Evolutionary conservation across 2,329 filamentous ascomycete genomes (phyloP).

Genomic region (Xylariaceae sp.): DNA sequence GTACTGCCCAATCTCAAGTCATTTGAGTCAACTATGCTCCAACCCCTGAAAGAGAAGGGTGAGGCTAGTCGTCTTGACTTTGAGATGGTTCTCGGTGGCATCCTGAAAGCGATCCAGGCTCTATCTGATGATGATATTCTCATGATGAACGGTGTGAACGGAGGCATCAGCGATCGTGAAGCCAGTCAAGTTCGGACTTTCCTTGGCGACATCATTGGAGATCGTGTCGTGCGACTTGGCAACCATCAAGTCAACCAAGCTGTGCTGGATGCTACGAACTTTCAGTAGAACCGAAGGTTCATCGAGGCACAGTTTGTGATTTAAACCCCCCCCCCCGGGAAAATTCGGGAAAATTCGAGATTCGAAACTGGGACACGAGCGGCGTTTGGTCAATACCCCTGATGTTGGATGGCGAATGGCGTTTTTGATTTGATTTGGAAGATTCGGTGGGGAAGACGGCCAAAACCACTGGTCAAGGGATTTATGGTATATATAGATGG

Average conservation of each 20-base stretch:
- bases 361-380: neutral
- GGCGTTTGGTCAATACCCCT: conserved; percentile 37
- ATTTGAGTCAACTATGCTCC: conserved; percentile 60
- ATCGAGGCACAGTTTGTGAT: neutral
- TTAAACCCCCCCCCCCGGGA: no score
- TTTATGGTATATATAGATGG: neutral
- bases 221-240: conserved; percentile 53
- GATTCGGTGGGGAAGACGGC: neutral
- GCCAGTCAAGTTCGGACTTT: conserved; percentile 59
- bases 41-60: conserved; percentile 56
- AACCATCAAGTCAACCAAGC: conserved; percentile 57
- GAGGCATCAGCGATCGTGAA: conserved; percentile 48
- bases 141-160: conserved; percentile 51
- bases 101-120: conserved; percentile 59
- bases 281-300: conserved; percentile 48
- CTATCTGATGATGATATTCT: conserved; percentile 47
- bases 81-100: conserved; percentile 62
- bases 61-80: conserved; percentile 56
- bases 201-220: conserved; percentile 61
- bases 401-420: conserved; percentile 34
- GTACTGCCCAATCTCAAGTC: conserved; percentile 62
- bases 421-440: conserved; percentile 15
- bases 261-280: conserved; percentile 61
- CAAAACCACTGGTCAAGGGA: neutral
- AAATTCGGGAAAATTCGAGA: no score